A percentile compares a stretch with the other conserved stretches of the same genome.
Evolutionary conservation across 2,329 filamentous ascomycete genomes (phyloP).

Genomic region (Diaporthe longicolla): DNA sequence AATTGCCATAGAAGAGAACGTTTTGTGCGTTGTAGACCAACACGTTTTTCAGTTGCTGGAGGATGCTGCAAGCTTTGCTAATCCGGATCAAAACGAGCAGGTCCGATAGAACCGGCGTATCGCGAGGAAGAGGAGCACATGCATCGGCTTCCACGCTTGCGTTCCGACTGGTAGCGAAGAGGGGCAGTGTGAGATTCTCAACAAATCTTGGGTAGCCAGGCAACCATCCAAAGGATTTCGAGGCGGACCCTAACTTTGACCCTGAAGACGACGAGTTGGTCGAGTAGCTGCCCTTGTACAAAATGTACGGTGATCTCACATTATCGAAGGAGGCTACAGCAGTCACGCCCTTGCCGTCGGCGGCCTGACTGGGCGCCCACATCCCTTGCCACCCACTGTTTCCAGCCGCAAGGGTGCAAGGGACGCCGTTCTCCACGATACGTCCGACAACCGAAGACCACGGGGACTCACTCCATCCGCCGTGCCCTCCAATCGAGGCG

Average conservation of each 20-base stretch:
- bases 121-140: constrained; percentile 55
- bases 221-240: constrained; percentile 41
- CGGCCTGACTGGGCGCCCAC: constrained; percentile 46
- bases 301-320: constrained; percentile 40
- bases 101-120: constrained; percentile 56
- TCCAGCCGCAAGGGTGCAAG: constrained; percentile 48
- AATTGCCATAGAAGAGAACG: constrained; percentile 41
- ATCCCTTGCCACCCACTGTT: constrained; percentile 48
- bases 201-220: constrained; percentile 41
- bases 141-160: constrained; percentile 50
- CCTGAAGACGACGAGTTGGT: constrained; percentile 34
- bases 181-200: constrained; percentile 42
- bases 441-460: constrained; percentile 48
- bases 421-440: constrained; percentile 50
- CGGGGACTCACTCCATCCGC: constrained; percentile 49
- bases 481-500: constrained; percentile 47
- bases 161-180: constrained; percentile 52
- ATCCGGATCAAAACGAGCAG: constrained; percentile 58
- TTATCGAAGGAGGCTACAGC: constrained; percentile 48
- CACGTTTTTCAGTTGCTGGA: constrained; percentile 55
- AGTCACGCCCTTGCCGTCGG: constrained; percentile 47
- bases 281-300: constrained; percentile 43
- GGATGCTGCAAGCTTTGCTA: constrained; percentile 47
- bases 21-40: constrained; percentile 56
- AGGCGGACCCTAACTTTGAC: constrained; percentile 20